Evolutionary conservation across 2,329 filamentous ascomycete species (phyloP).

Genomic region (Sporothrix pallida): DNA sequence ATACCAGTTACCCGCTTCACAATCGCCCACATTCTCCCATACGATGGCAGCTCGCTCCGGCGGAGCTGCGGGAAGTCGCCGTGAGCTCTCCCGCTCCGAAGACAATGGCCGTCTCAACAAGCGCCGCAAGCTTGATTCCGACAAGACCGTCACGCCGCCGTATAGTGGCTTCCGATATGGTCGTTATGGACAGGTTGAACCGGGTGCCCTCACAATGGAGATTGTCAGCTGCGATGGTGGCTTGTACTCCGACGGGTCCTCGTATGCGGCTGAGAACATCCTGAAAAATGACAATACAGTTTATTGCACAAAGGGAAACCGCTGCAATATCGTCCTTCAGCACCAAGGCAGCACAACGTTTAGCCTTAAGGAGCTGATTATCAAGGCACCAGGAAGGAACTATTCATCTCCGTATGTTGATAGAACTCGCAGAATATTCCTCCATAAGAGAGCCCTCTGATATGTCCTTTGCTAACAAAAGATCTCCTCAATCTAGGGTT

Average conservation of each 20-base stretch:
- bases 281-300: conserved; percentile 81
- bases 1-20: conserved; percentile 10
- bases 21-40: neutral
- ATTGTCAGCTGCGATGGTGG: conserved; percentile 90
- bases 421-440: neutral
- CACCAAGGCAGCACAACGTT: conserved; percentile 84
- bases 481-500: conserved; percentile 58
- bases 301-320: conserved; percentile 87
- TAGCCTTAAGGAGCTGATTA: conserved; percentile 81
- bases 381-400: conserved; percentile 80
- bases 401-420: conserved; percentile 83
- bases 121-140: conserved; percentile 71
- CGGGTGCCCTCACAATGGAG: conserved; percentile 82
- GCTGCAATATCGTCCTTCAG: conserved; percentile 83
- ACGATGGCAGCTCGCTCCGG: conserved; percentile 27
- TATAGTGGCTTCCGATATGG: conserved; percentile 76
- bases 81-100: conserved; percentile 31
- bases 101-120: conserved; percentile 60
- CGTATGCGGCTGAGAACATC: conserved; percentile 78
- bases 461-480: neutral
- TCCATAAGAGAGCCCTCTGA: neutral
- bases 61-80: conserved; percentile 28
- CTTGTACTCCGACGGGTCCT: conserved; percentile 64
- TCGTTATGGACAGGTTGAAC: conserved; percentile 83
- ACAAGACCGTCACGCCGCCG: conserved; percentile 54